These are phyloP conservation scores for Paecilomyces sp. DNA, from an alignment of 2,329 filamentous ascomycete genomes.

Conservation along the genomic window DNA sequence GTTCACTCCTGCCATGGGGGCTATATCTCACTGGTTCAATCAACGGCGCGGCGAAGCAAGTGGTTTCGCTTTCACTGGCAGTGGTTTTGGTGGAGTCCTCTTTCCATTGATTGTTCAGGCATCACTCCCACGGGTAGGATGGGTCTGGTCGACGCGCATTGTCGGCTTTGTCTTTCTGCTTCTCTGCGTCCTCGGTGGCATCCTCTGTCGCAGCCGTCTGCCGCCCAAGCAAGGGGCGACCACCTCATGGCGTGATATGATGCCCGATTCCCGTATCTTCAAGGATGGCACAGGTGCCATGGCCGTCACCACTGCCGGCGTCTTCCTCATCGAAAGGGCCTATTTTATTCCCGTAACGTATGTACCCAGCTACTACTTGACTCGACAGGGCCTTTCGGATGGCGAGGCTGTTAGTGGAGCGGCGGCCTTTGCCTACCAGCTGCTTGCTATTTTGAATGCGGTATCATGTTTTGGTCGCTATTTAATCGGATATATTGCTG, in stretches of 20 bases:
- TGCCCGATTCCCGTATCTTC: conserved; percentile 14
- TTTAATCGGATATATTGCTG: conserved; percentile 16
- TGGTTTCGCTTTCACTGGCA: conserved; percentile 26
- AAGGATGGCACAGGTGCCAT: conserved; percentile 10
- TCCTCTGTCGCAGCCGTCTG: conserved; percentile 9
- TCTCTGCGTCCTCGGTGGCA: conserved; percentile 19
- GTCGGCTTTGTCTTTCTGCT: conserved; percentile 29
- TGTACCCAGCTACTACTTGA: conserved; percentile 16
- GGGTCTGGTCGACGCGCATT: conserved; percentile 29
- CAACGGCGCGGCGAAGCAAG: conserved; percentile 23
- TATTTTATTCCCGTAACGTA: conserved; percentile 22
- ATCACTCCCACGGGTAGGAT: conserved; percentile 22
- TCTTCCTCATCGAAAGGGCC: conserved; percentile 18
- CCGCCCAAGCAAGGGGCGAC: conserved; percentile 4
- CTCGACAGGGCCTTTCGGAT: conserved; percentile 3
- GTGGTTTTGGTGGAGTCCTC: conserved; percentile 23
- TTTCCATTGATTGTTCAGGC: conserved; percentile 25
- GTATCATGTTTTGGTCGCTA: conserved; percentile 16
- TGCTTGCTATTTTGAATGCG: conserved; percentile 19
- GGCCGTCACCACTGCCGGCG: conserved; percentile 10
- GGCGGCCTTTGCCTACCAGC: conserved; percentile 14
- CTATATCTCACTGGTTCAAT: conserved; percentile 29
- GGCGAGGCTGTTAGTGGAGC: conserved; percentile 4
- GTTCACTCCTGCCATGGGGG: conserved; percentile 24
- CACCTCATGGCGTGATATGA: conserved; percentile 11